A percentile compares a stretch with the other conserved stretches of the same genome.
Evolutionary conservation across 176 grass and related monocot species (phyloP).

Genomic region (Stipa capillata): DNA sequence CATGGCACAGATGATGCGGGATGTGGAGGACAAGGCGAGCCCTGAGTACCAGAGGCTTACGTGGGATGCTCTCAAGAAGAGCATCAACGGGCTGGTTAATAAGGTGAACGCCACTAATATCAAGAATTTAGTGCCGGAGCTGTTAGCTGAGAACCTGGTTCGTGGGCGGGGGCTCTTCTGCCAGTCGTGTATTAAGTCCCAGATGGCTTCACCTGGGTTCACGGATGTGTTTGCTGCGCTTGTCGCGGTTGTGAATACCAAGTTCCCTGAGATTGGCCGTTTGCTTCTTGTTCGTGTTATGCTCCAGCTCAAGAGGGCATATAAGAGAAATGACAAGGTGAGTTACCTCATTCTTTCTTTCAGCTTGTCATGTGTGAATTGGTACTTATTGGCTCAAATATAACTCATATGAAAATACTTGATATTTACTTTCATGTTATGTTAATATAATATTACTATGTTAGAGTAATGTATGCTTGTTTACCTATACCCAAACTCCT

Average conservation of each 20-base stretch:
- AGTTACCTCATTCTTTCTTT: not conserved
- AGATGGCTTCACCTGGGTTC: constrained; percentile 88
- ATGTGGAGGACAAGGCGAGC: constrained; percentile 69
- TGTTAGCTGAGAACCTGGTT: constrained; percentile 72
- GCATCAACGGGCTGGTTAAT: constrained; percentile 79
- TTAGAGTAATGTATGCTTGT: not conserved
- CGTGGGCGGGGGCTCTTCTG: constrained; percentile 77
- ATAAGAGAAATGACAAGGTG: constrained; percentile 83
- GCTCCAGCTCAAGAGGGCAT: constrained; percentile 82
- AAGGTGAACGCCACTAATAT: constrained; percentile 86
- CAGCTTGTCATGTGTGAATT: not conserved
- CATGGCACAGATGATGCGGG: constrained; percentile 89
- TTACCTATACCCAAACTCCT: not conserved
- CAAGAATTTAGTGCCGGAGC: constrained; percentile 84
- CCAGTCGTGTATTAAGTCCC: constrained; percentile 76
- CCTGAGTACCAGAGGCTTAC: constrained; percentile 65
- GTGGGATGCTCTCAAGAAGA: constrained; percentile 85
- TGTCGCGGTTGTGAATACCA: constrained; percentile 71
- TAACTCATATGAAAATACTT: not conserved
- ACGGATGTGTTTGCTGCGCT: constrained; percentile 67
- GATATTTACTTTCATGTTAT: not conserved
- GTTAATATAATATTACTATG: not conserved
- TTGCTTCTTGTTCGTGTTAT: constrained; percentile 65
- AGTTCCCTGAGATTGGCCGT: constrained; percentile 62
- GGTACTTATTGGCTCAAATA: not conserved